Base-by-base conservation (phyloP, 352 stramenopile genomes). In the Pseudoperonospora humuli region DNA sequence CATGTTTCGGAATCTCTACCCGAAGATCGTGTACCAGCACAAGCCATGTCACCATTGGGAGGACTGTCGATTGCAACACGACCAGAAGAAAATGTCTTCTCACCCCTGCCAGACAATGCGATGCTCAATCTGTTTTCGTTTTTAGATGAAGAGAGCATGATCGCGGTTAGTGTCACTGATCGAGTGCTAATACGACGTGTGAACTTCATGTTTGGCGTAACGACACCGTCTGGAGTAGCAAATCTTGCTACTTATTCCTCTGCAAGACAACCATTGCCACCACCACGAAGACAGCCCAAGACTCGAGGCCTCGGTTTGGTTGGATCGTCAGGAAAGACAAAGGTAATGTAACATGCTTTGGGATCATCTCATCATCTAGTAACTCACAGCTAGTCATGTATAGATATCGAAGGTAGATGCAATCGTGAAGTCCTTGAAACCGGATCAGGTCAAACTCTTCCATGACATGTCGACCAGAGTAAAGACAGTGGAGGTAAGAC, bases 391-490 rank as follows among this genome's bases (percentile, higher is more conserved):
- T 34, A 21, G 13, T 45, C 13, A 10, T 27, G 24, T 43, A 28
- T 54, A 91, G 57, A 62, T 76, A n/a, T 78, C 71, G 1, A 86
- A 85, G 41, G 70, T 77, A 1, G 76, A 88, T 27, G 61, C 70
- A 43, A 87, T 92, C 26, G 72, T 89, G 8, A 84, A 87, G 46
- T 79, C 74, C 19, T 53, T 92, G 5, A 92, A 84, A 39, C 80
- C 82, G 24, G 71, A 87, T 27, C 76, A 88, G 45, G 86, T 92
- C 45, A 92, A 92, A 52, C 51, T 87, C 6, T 89, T 89, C 34
- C 79, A 85, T 27, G 79, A 92, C 17, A 80, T 92, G 72, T 86
- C 75, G 13, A 83, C 70, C 1, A 66, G 70, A 20, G 62, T 92
- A n/a, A 83, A 84, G 43, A 63, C 61, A 6, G 46, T 92, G 6